These are phyloP conservation scores for Chalaropsis thielavioides DNA, from an alignment of 2,329 filamentous ascomycete species.

Conservation along the genomic window DNA sequence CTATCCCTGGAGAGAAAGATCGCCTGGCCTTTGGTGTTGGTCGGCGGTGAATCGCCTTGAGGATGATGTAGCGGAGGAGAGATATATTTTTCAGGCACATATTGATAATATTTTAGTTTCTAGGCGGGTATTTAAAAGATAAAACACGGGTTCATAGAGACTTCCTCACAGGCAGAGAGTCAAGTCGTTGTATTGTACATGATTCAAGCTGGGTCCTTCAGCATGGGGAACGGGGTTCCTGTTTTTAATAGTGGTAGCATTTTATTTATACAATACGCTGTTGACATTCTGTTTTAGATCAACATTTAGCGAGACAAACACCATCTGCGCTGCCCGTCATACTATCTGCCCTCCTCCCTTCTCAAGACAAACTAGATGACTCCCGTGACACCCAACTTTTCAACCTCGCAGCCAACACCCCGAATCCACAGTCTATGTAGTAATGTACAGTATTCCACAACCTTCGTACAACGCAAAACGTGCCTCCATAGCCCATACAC, in stretches of 20 bases:
- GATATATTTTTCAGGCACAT: too few relatives aligned
- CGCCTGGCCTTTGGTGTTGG: constrained; percentile 19
- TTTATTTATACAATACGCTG: constrained; percentile 2
- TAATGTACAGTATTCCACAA: constrained; percentile 15
- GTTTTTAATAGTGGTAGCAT: constrained; percentile 1
- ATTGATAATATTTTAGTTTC: neutral
- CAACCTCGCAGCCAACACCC: neutral
- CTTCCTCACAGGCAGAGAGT: neutral
- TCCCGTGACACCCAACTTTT: neutral
- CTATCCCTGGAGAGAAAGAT: constrained; percentile 47
- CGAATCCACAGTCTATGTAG: neutral
- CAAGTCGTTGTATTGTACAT: neutral
- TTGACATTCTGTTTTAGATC: neutral
- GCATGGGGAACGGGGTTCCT: neutral
- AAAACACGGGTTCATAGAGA: neutral
- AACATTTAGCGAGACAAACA: neutral
- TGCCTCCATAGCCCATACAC: neutral
- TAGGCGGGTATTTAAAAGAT: constrained; percentile 9
- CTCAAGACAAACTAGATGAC: neutral
- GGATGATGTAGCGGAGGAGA: neutral
- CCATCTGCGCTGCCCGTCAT: neutral
- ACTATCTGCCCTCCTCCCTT: neutral
- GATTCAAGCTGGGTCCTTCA: neutral
- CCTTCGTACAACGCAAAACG: constrained; percentile 3
- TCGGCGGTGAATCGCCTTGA: neutral